phyloP scores from a whole-genome alignment of 179 eudicot genomes.

The Actinidia polygama region DNA sequence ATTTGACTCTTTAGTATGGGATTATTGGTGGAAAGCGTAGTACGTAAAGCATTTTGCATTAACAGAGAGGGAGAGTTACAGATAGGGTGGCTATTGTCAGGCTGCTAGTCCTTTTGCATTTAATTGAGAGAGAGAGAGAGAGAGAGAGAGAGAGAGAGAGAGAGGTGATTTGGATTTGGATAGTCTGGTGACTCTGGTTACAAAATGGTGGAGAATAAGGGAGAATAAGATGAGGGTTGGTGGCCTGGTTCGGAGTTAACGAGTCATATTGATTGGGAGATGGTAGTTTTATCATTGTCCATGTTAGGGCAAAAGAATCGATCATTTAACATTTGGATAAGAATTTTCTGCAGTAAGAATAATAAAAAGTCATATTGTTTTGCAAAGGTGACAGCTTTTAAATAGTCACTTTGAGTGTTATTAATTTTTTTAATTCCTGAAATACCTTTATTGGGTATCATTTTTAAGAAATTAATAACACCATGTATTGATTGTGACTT shows the following conservation, averaged over 20 bases:
- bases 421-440: too few species aligned
- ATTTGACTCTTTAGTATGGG: neutral
- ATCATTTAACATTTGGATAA: conserved; percentile 33
- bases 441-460: too few species aligned
- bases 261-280: neutral
- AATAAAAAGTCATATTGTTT: too few species aligned
- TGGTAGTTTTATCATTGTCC: conserved; percentile 12
- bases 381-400: too few species aligned
- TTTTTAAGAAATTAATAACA: too few species aligned
- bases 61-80: neutral
- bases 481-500: too few species aligned
- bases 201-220: neutral
- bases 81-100: conserved; percentile 10
- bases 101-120: neutral
- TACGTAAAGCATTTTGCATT: neutral
- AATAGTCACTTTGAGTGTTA: too few species aligned
- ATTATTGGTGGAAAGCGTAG: neutral
- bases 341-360: too few species aligned
- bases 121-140: neutral
- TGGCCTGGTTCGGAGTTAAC: conserved; percentile 21
- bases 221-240: conserved; percentile 8
- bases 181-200: neutral
- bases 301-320: neutral
- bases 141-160: conserved; percentile 26
- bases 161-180: conserved; percentile 5